Evolutionary conservation across 202 grass and related monocot genomes (phyloP), one percentile per base, ranked within the genome.

Genomic region (Zizania palustris): DNA sequence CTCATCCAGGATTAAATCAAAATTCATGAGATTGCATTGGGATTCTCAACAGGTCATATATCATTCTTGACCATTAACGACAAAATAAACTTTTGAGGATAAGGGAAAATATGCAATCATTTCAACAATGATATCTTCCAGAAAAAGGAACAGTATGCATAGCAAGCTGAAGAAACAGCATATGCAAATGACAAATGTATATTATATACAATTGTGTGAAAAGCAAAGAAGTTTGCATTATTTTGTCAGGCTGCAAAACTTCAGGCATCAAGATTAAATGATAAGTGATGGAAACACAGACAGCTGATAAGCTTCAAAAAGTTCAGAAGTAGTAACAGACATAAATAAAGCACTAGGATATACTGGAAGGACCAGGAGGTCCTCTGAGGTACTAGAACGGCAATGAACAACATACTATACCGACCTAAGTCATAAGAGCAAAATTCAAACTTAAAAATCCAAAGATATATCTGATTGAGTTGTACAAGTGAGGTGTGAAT

Each of bases 171-270:
- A 51, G 49, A 51, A n/a, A 51, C 7, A 51, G 49, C 11, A 45
- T 55, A 15, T n/a, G 9, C 41, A 77, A 57, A 58, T 42, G 2
- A 9, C 48, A 71, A 72, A 36, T 19, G 19, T 38, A 56, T 35
- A 18, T 76, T 46, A 43, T 80, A 16, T 67, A 69, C 13, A 81
- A 12, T 41, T 12, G 9, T 16, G 3, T 44, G 11, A 77, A 72
- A 16, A 57, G 11, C 21, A 81, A 7, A 41, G 39, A 28, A 69
- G 9, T 71, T 77, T 15, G 39, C 12, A 3, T 62, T 9, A 45
- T 45, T 71, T 61, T 54, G 50, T 55, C 66, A 57, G 77, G 34
- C 16, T 36, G 10, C 35, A 8, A 66, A 59, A 42, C 19, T 76
- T 34, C 48, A 64, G 10, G 6, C 53, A 10, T 41, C 60, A 60